Percentiles rank a stretch among this genome's conserved stretches.
Conservation (phyloP, 805 yeast genomes). For the Allodekkera sacchari region DNA sequence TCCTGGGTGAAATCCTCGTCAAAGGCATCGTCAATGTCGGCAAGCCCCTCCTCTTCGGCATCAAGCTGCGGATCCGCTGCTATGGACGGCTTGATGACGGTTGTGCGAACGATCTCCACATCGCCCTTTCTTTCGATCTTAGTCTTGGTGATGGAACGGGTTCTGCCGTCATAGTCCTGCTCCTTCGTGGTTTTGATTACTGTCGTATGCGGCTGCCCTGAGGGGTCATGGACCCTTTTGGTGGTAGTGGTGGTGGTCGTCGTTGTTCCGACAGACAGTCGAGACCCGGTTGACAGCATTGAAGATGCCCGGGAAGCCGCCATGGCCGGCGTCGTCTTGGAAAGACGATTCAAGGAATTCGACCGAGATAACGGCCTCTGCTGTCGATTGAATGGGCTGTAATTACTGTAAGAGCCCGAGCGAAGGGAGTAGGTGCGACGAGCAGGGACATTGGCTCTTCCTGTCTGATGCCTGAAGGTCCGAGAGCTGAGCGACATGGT, state of each 20-base stretch:
- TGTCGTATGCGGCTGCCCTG: conserved; percentile 13
- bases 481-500: conserved; percentile 26
- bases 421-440: too few relatives aligned
- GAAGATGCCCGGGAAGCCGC: conserved; percentile 19
- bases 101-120: conserved; percentile 39
- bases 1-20: conserved; percentile 12
- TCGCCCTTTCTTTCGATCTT: conserved; percentile 43
- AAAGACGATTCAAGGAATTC: conserved; percentile 3
- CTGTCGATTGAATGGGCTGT: too few relatives aligned
- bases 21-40: conserved; percentile 16
- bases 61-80: conserved; percentile 14
- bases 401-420: too few relatives aligned
- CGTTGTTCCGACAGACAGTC: conserved; percentile 17
- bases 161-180: conserved; percentile 41
- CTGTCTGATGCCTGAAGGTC: conserved; percentile 20
- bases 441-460: too few relatives aligned
- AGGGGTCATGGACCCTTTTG: conserved; percentile 12
- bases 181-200: conserved; percentile 44
- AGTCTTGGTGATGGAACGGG: conserved; percentile 46
- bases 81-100: conserved; percentile 29
- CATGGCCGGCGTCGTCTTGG: conserved; percentile 21
- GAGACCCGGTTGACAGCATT: conserved; percentile 15
- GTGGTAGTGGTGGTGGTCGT: conserved; percentile 24
- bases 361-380: too few relatives aligned
- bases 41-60: conserved; percentile 11